A percentile compares a stretch with the other conserved stretches of the same genome.
Conservation (phyloP, 768 basidiomycete genomes). For the Suillus lakei region DNA sequence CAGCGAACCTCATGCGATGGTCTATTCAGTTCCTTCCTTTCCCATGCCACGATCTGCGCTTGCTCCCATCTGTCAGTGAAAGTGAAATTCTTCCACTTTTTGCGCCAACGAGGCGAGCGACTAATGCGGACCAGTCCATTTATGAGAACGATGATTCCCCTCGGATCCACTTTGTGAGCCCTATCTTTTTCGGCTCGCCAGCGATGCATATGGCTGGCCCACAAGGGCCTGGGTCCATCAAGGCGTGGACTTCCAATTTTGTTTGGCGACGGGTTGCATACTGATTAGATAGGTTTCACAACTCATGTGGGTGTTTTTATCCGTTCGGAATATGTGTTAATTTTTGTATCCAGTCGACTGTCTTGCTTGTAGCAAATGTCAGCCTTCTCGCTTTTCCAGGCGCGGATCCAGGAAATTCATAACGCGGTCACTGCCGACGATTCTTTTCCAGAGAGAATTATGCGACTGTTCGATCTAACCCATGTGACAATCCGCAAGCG, state of each 20-base stretch:
- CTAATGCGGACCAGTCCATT: not conserved
- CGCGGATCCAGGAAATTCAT: not conserved
- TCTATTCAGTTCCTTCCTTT: not conserved
- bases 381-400: not conserved
- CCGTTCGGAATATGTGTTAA: not conserved
- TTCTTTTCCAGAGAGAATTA: not conserved
- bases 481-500: not conserved
- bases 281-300: not conserved
- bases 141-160: not conserved
- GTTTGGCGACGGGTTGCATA: not conserved
- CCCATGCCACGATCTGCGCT: constrained; percentile 1
- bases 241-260: not conserved
- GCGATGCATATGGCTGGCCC: not conserved
- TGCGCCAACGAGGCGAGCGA: not conserved
- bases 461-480: not conserved
- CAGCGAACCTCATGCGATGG: not conserved
- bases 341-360: not conserved
- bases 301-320: not conserved
- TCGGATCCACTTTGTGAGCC: not conserved
- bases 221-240: not conserved
- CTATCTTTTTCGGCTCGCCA: not conserved
- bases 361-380: too few relatives aligned
- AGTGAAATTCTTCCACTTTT: not conserved
- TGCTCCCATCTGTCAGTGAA: not conserved
- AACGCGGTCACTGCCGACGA: not conserved